Percentiles rank a stretch among this genome's conserved stretches.
Evolutionary conservation across 208 protist genomes (phyloP).

Genomic region (Leishmania mexicana): DNA sequence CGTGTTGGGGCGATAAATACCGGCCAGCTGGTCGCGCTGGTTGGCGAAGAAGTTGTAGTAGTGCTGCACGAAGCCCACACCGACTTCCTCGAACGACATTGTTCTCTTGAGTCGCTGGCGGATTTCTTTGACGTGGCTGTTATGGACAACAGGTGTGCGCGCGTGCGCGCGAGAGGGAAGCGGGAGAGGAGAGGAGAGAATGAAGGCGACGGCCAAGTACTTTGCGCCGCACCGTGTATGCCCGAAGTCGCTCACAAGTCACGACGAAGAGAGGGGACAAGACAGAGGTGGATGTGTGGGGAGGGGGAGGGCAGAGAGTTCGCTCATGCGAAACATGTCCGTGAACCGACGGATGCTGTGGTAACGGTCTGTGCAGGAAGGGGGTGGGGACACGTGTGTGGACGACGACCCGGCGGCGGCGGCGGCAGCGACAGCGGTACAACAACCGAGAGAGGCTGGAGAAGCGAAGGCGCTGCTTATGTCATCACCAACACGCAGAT

Average conservation of each 20-base stretch:
- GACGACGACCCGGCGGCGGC: not conserved
- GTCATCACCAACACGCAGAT: not conserved
- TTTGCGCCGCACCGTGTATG: not conserved
- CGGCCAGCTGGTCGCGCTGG: constrained; percentile 63
- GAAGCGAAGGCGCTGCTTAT: not conserved
- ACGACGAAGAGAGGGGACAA: not conserved
- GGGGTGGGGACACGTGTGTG: not conserved
- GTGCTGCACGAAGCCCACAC: constrained; percentile 72
- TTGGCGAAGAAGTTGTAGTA: constrained; percentile 88
- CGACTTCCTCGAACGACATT: constrained; percentile 82
- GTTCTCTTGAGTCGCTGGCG: not conserved
- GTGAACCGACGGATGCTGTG: too few relatives aligned
- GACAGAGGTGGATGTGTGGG: not conserved
- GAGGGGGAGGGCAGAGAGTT: not conserved
- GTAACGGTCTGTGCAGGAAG: not conserved
- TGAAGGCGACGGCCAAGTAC: not conserved
- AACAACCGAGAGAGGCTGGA: not conserved
- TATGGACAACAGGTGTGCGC: not conserved
- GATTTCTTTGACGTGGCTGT: not conserved
- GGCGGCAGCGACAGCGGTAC: not conserved
- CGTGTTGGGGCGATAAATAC: constrained; percentile 78
- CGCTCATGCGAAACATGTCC: not conserved
- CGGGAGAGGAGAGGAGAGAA: not conserved
- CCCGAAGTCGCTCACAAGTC: not conserved
- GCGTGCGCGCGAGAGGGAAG: not conserved